These are phyloP conservation scores for Cucurbita maxima DNA, from an alignment of 306 rosid species.

Conservation along the genomic window DNA sequence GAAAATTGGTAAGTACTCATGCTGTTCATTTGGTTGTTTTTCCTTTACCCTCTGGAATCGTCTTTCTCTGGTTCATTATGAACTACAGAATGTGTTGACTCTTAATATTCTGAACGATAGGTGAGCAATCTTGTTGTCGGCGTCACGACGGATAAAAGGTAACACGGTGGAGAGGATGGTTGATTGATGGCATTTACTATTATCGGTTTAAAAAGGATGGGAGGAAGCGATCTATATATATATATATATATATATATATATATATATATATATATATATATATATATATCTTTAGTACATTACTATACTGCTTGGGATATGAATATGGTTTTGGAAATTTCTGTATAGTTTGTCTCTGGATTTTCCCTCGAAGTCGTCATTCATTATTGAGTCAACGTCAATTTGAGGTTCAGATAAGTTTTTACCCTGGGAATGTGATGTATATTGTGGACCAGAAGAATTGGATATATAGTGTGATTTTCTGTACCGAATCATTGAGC, in stretches of 20 bases:
- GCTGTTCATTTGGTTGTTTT: slow-evolving; percentile 3
- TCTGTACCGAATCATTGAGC: slow-evolving; percentile 2
- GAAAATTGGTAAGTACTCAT: slow-evolving; percentile 57
- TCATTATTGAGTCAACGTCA: slow-evolving; percentile 1
- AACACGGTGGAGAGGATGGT: background rate
- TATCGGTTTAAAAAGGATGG: background rate
- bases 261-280: too few species aligned
- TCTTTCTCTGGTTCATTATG: background rate
- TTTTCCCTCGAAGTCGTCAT: background rate
- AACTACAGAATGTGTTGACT: background rate
- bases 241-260: background rate
- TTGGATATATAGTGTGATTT: background rate
- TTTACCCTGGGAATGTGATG: slow-evolving; percentile 8
- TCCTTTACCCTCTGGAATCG: background rate
- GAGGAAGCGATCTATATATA: background rate
- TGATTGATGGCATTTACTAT: background rate
- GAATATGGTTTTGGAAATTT: slow-evolving; percentile 2
- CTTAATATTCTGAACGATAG: slow-evolving; percentile 27
- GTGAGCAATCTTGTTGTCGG: slow-evolving; percentile 98
- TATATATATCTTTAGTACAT: background rate
- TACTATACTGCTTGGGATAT: slow-evolving; percentile 6
- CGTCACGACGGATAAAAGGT: slow-evolving; percentile 77
- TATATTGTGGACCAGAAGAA: slow-evolving; percentile 3
- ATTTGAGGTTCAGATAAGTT: slow-evolving; percentile 9
- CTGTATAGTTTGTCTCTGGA: slow-evolving; percentile 10